phyloP scores from a whole-genome alignment of 2,329 filamentous ascomycete species.

The Ilyonectria mors-panacis region DNA sequence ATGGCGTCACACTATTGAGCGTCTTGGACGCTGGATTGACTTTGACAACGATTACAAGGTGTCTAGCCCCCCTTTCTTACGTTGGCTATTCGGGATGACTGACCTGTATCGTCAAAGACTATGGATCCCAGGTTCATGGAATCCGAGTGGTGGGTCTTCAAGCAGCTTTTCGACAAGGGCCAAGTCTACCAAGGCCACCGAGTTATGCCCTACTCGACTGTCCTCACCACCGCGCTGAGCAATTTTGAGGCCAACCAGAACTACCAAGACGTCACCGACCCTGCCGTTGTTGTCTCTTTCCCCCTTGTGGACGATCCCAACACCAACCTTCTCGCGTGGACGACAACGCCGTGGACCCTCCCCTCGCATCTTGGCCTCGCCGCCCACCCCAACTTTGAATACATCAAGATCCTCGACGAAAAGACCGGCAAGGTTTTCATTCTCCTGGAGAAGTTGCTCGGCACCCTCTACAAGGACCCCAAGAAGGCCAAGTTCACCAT shows the following conservation, averaged over 20 bases:
- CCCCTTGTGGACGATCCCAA: conserved; percentile 84
- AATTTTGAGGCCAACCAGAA: conserved; percentile 97
- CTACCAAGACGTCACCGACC: conserved; percentile 93
- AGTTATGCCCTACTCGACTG: conserved; percentile 96
- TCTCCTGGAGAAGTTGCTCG: conserved; percentile 84
- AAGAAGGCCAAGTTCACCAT: conserved; percentile 96
- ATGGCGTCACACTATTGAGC: conserved; percentile 90
- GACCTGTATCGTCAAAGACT: conserved; percentile 67
- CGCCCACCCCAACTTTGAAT: conserved; percentile 87
- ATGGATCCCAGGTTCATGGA: conserved; percentile 99
- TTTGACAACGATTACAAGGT: conserved; percentile 98
- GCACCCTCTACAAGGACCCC: conserved; percentile 91
- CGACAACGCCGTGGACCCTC: conserved; percentile 89
- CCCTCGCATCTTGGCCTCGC: conserved; percentile 86
- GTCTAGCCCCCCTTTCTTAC: background rate
- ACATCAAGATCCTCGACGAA: conserved; percentile 88
- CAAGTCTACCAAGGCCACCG: conserved; percentile 91
- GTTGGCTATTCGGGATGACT: conserved; percentile 12
- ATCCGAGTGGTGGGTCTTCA: conserved; percentile 97
- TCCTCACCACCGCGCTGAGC: conserved; percentile 88
- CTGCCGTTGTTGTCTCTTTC: conserved; percentile 90
- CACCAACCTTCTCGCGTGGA: conserved; percentile 87
- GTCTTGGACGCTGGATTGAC: conserved; percentile 95
- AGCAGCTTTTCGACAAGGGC: conserved; percentile 90
- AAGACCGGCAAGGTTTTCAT: conserved; percentile 87